These are phyloP conservation scores for Russula emetica DNA, from an alignment of 768 basidiomycete species.

Conservation along the genomic window DNA sequence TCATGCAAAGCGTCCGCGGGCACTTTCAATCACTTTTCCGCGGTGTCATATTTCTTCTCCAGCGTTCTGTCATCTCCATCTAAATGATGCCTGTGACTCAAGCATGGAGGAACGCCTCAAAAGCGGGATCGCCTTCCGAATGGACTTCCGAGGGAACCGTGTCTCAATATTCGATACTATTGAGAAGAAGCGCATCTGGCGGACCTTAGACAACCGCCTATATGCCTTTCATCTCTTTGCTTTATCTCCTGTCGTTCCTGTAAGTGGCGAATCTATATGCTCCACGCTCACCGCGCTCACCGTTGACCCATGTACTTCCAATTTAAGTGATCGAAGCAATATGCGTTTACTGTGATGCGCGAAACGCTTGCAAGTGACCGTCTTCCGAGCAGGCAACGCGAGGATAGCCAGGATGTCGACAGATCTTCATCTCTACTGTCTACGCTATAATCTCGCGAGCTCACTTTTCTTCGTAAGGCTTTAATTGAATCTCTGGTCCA, in stretches of 20 bases:
- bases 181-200: conserved; percentile 11
- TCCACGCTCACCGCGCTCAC: neutral
- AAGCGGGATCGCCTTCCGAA: neutral
- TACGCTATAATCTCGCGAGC: conserved; percentile 39
- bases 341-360: neutral
- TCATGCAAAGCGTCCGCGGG: no score
- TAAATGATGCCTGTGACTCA: neutral
- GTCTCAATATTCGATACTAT: neutral
- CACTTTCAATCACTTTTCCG: no score
- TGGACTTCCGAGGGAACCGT: neutral
- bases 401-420: conserved; percentile 44
- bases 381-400: conserved; percentile 24
- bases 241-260: conserved; percentile 28
- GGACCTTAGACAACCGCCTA: conserved; percentile 20
- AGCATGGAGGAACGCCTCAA: neutral
- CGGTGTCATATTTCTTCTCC: neutral
- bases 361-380: no score
- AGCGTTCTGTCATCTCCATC: neutral
- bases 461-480: conserved; percentile 37
- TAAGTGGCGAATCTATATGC: conserved; percentile 4
- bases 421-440: conserved; percentile 37
- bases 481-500: no score
- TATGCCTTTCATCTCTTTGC: conserved; percentile 22
- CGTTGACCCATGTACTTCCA: neutral
- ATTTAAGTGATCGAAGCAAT: conserved; percentile 26